Base-by-base conservation (phyloP, 495 filamentous ascomycete species). In the Penicillium bialowiezense region DNA sequence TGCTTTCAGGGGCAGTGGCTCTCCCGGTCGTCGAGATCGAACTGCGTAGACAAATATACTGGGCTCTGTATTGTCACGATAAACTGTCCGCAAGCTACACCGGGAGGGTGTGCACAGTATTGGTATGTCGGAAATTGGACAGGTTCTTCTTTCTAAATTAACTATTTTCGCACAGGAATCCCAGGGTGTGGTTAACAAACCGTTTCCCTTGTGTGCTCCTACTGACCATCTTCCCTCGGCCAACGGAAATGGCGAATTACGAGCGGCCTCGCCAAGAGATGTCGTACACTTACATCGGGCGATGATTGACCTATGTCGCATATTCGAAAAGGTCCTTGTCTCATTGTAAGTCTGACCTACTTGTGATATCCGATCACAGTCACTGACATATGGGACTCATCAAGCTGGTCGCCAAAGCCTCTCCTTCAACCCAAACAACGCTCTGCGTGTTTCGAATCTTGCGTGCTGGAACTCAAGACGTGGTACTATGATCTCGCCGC, bases 61-160 rank as follows among this genome's bases (percentile, higher is more conserved):
- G 61, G 64, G 49, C 64, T 2, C 42, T 65, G 3, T 65, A 65
- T 44, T 65, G 59, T 29, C 55, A 61, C 49, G 64, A 67, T 38
- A 68, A 68, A 29, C 26, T 65, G 23, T 51, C 59, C 8, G 59
- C 64, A 3, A 59, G 62, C 29, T 68, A 68, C 46, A 63, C 59
- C 6, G 64, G 64, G 1, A 44, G 64, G 18, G 59, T 65, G 7
- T 68, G 64, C 33, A 65, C 64, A 5, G 51, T 68, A 38, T 38
- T 65, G 48, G 64, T 67, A 57, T 40, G 50, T 39, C 21, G 2
- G 13, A 39, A 3, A 10, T 6, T 2, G 2, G 3, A 24, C 23
- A 15, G 8, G 17, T 14, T n/a, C 5, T 40, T 24, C 7, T 15
- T 35, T 10, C n/a, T 20, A 5, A 28, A 43, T 2, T 41, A 5